These are phyloP conservation scores for Parmales sp. DNA, from an alignment of 108 stramenopile genomes.

Conservation along the genomic window DNA sequence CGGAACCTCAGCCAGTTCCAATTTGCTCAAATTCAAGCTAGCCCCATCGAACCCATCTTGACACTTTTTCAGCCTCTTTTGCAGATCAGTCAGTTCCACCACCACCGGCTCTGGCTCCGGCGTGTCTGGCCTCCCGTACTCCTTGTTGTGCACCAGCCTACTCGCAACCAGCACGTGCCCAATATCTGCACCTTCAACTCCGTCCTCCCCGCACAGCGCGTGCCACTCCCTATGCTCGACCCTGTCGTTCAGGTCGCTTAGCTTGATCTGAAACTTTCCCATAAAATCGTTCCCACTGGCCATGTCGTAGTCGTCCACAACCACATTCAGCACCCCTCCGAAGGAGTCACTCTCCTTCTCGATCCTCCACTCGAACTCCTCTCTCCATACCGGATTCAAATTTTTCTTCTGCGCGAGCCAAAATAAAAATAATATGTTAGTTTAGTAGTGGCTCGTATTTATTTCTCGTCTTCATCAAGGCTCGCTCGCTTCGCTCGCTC, in stretches of 20 bases:
- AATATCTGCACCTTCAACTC: background rate
- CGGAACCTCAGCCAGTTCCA: background rate
- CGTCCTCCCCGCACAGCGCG: slow-evolving; percentile 1
- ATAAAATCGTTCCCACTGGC: background rate
- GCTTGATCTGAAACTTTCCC: background rate
- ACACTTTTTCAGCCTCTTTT: slow-evolving; percentile 1
- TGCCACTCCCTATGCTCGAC: background rate
- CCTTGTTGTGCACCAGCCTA: background rate
- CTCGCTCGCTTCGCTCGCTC: no score
- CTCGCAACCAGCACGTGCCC: background rate
- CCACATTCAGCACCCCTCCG: background rate
- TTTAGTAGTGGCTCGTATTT: no score
- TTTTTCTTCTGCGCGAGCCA: background rate
- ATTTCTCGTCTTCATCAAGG: no score
- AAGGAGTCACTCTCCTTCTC: background rate
- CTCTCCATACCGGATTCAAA: background rate
- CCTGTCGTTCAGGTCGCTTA: slow-evolving; percentile 9
- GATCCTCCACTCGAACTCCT: background rate
- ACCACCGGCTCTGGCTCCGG: slow-evolving; percentile 9
- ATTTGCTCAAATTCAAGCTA: slow-evolving; percentile 3
- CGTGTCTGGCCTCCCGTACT: no score
- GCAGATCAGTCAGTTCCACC: background rate
- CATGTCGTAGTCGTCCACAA: slow-evolving; percentile 8
- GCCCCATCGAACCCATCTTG: background rate
- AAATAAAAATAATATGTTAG: no score